phyloP scores from a whole-genome alignment of 768 basidiomycete genomes.

The Rhodotorula diobovata region DNA sequence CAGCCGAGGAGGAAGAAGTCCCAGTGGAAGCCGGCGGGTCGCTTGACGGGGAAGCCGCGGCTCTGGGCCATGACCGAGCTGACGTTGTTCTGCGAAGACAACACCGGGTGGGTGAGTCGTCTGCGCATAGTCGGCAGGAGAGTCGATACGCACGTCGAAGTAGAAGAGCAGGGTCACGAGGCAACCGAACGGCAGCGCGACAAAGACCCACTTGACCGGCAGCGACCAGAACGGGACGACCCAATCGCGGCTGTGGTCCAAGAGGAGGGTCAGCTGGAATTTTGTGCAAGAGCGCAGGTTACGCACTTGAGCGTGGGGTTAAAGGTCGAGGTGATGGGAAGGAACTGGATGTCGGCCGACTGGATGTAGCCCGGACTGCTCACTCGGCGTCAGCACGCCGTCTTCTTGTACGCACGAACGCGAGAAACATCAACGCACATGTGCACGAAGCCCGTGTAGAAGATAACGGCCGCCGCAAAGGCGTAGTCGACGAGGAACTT shows the following conservation, averaged over 20 bases:
- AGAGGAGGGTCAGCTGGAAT: neutral
- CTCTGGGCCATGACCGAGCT: constrained; percentile 81
- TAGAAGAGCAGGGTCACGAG: constrained; percentile 86
- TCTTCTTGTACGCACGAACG: neutral
- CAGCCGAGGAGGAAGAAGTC: constrained; percentile 89
- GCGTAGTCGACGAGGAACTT: constrained; percentile 44
- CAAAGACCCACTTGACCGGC: constrained; percentile 79
- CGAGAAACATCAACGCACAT: constrained; percentile 20
- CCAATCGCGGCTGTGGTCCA: constrained; percentile 61
- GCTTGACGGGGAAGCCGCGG: constrained; percentile 78
- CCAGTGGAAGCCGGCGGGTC: constrained; percentile 63
- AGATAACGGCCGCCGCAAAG: constrained; percentile 41
- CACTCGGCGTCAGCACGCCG: neutral
- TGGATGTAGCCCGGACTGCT: constrained; percentile 42
- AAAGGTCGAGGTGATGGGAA: constrained; percentile 37
- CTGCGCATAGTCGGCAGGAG: no score
- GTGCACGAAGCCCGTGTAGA: constrained; percentile 43
- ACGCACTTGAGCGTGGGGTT: constrained; percentile 33
- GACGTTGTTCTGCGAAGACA: constrained; percentile 56
- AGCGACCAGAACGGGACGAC: constrained; percentile 84
- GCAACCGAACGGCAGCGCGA: constrained; percentile 82
- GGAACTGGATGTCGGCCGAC: constrained; percentile 28
- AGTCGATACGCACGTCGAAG: constrained; percentile 57
- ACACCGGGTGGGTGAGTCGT: no score
- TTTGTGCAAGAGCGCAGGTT: no score